phyloP scores from a whole-genome alignment of 2,329 filamentous ascomycete genomes.

The Sporothrix variecibatus region DNA sequence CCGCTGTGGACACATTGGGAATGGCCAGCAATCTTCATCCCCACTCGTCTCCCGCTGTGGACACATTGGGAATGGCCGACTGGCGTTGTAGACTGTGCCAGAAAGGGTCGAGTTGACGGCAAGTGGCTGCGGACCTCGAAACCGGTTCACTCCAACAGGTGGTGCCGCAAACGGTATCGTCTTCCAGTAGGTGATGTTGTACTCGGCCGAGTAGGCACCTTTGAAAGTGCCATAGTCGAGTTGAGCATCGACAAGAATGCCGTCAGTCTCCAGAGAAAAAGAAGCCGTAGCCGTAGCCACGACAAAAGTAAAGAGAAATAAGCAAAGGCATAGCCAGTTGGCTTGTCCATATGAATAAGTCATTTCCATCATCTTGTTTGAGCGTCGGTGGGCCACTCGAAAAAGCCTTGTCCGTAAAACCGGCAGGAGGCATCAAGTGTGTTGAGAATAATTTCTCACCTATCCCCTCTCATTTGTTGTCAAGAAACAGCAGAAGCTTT shows the following conservation, averaged over 20 bases:
- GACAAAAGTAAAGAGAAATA: background rate
- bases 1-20: constrained; percentile 61
- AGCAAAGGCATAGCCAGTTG: no score
- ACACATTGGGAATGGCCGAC: constrained; percentile 59
- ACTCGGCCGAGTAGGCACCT: constrained; percentile 52
- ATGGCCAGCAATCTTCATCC: constrained; percentile 60
- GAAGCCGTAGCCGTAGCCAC: background rate
- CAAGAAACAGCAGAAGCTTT: no score
- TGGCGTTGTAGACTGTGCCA: constrained; percentile 53
- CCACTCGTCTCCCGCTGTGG: constrained; percentile 56
- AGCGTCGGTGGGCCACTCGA: no score
- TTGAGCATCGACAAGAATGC: background rate
- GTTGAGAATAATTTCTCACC: no score
- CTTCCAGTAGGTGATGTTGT: constrained; percentile 61
- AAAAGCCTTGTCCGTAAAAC: no score
- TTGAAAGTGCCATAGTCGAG: constrained; percentile 55
- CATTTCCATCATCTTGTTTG: no score
- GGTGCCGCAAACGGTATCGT: constrained; percentile 64
- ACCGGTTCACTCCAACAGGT: constrained; percentile 58
- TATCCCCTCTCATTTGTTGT: no score
- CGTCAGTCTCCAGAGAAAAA: background rate
- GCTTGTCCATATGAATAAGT: no score
- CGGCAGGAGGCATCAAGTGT: no score
- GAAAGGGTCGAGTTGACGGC: constrained; percentile 42
- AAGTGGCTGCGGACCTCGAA: constrained; percentile 62